Evolutionary conservation across 2,329 filamentous ascomycete species (phyloP).

Genomic region (Penicillium verrucosum): DNA sequence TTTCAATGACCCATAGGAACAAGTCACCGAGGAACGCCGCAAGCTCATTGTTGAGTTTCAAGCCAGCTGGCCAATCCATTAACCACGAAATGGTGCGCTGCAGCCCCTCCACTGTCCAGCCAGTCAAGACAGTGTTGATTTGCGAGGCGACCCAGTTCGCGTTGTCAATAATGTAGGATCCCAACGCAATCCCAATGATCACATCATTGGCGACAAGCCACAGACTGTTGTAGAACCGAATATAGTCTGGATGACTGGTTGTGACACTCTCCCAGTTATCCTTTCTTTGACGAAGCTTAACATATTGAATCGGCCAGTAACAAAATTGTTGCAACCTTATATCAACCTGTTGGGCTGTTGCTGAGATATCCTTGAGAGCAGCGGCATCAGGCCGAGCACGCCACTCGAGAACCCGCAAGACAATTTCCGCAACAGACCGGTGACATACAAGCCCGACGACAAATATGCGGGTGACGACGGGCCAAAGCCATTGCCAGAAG

Average conservation of each 20-base stretch:
- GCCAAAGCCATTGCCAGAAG: slow-evolving; percentile 72
- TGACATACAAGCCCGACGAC: slow-evolving; percentile 76
- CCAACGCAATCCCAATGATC: slow-evolving; percentile 94
- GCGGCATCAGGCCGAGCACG: slow-evolving; percentile 71
- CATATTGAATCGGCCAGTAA: slow-evolving; percentile 97
- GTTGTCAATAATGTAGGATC: slow-evolving; percentile 96
- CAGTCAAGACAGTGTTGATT: slow-evolving; percentile 70
- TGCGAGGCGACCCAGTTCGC: slow-evolving; percentile 76
- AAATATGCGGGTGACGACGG: slow-evolving; percentile 68
- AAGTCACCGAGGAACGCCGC: slow-evolving; percentile 92
- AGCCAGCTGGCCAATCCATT: slow-evolving; percentile 89
- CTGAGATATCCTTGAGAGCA: slow-evolving; percentile 91
- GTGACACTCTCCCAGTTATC: slow-evolving; percentile 94
- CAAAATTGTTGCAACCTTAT: slow-evolving; percentile 97
- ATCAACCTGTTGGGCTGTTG: slow-evolving; percentile 94
- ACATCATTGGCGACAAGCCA: slow-evolving; percentile 99
- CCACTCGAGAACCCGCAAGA: slow-evolving; percentile 81
- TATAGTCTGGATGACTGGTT: slow-evolving; percentile 93
- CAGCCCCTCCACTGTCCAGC: slow-evolving; percentile 84
- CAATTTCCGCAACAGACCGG: slow-evolving; percentile 73
- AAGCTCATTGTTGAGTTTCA: slow-evolving; percentile 93
- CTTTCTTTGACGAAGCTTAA: slow-evolving; percentile 83
- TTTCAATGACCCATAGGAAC: slow-evolving; percentile 97
- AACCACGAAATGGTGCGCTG: slow-evolving; percentile 90
- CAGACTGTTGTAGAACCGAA: slow-evolving; percentile 96